These are phyloP conservation scores for Coemansia sp. DNA, from an alignment of 192 early-diverging fungal genomes.

Conservation along the genomic window DNA sequence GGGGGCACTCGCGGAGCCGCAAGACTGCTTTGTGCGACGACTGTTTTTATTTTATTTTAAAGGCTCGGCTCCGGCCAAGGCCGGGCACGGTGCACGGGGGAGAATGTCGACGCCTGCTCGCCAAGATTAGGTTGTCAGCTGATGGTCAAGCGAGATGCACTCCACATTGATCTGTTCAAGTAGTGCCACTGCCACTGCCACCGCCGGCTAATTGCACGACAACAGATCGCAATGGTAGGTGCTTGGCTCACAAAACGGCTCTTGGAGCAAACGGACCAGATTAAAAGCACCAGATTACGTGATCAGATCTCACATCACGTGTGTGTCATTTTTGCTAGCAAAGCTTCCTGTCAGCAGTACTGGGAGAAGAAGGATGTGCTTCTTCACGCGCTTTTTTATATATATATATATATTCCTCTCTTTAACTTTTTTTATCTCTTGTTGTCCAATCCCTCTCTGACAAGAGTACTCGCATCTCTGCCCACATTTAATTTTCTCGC, in stretches of 20 bases:
- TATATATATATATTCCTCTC: not conserved
- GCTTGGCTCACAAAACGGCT: not conserved
- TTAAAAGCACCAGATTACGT: not conserved
- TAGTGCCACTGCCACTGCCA: not conserved
- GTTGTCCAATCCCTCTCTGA: not conserved
- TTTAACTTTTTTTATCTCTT: not conserved
- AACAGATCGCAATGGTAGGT: too few species aligned
- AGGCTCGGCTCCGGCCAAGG: not conserved
- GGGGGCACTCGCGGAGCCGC: slow-evolving; percentile 4
- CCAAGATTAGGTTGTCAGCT: not conserved
- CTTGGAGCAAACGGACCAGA: not conserved
- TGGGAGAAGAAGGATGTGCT: not conserved
- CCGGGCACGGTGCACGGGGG: not conserved
- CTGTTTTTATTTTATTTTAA: not conserved
- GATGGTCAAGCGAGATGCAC: not conserved
- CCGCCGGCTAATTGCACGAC: not conserved
- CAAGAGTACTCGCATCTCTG: not conserved
- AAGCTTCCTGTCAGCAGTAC: not conserved
- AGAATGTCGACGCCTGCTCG: not conserved
- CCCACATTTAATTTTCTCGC: not conserved
- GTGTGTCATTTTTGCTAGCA: not conserved
- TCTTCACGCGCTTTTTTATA: not conserved
- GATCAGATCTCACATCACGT: slow-evolving; percentile 5
- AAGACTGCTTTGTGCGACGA: not conserved
- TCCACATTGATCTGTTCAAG: not conserved